phyloP scores from a whole-genome alignment of 306 rosid species.

The Pueraria montana region DNA sequence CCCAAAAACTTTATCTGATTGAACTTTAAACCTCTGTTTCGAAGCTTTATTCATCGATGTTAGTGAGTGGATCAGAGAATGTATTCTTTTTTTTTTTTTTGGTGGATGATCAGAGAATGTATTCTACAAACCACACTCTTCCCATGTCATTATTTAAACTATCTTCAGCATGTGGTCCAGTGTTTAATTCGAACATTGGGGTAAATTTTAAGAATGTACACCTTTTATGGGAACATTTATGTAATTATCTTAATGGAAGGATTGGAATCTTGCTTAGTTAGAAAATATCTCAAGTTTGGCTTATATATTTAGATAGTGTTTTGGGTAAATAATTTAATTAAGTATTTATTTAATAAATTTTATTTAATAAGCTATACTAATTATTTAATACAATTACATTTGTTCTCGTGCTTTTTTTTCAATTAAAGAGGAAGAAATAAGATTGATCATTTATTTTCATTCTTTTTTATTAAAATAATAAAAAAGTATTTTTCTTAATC shows the following conservation, averaged over 20 bases:
- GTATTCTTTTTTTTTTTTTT: too few species aligned
- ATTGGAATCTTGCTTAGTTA: background rate
- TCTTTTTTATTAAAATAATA: too few species aligned
- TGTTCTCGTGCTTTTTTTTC: too few species aligned
- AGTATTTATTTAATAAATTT: too few species aligned
- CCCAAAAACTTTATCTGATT: slow-evolving; percentile 33
- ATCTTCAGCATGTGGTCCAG: background rate
- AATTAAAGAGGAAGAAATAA: too few species aligned
- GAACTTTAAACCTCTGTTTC: background rate
- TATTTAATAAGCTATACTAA: too few species aligned
- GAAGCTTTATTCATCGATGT: background rate
- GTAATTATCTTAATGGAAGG: background rate
- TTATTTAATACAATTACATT: too few species aligned
- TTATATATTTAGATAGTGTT: background rate
- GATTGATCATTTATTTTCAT: too few species aligned
- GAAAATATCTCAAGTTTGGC: background rate
- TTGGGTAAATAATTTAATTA: too few species aligned
- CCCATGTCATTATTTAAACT: slow-evolving; percentile 18
- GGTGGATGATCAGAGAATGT: slow-evolving; percentile 13
- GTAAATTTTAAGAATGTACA: too few species aligned
- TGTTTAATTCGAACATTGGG: background rate
- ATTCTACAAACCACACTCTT: slow-evolving; percentile 30
- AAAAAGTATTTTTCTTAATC: too few species aligned
- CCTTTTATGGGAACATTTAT: background rate
- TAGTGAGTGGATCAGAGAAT: slow-evolving; percentile 25